A percentile compares a stretch with the other conserved stretches of the same genome.
Conservation (phyloP, 306 rosid species). For the Corylus americana region DNA sequence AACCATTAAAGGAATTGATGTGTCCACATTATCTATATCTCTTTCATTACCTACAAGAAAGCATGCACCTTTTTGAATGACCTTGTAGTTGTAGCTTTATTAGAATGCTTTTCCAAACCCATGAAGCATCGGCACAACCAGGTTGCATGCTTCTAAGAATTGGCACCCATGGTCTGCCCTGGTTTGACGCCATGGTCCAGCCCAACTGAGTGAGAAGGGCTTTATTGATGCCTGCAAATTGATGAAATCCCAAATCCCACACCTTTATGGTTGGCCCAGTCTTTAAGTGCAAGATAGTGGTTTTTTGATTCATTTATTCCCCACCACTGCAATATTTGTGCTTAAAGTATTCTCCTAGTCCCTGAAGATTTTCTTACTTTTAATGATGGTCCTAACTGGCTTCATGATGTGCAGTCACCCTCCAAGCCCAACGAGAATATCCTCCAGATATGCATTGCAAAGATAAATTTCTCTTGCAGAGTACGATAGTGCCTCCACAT, state of each 20-base stretch:
- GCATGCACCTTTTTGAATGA: not conserved
- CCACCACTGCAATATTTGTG: constrained; percentile 15
- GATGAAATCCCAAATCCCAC: not conserved
- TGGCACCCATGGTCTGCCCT: not conserved
- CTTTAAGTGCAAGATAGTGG: not conserved
- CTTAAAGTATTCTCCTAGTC: constrained; percentile 9
- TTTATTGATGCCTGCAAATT: not conserved
- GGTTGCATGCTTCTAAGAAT: not conserved
- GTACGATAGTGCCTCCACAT: constrained; percentile 68
- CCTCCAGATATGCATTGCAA: constrained; percentile 87
- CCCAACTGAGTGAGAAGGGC: not conserved
- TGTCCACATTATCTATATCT: not conserved
- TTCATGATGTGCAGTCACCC: constrained; percentile 73
- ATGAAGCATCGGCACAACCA: not conserved
- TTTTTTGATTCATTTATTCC: not conserved
- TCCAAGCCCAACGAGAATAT: constrained; percentile 85
- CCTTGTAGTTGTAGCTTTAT: not conserved
- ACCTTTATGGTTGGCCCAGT: not conserved
- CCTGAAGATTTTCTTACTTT: not conserved
- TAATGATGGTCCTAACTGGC: constrained; percentile 10
- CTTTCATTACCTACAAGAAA: not conserved
- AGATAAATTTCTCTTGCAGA: constrained; percentile 94
- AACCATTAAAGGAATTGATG: not conserved
- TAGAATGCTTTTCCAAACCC: too few species aligned
- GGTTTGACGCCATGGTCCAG: not conserved